Evolutionary conservation across 768 basidiomycete genomes (phyloP), one percentile per base, ranked within the genome.

Genomic region (Cyclocybe aegerita): DNA sequence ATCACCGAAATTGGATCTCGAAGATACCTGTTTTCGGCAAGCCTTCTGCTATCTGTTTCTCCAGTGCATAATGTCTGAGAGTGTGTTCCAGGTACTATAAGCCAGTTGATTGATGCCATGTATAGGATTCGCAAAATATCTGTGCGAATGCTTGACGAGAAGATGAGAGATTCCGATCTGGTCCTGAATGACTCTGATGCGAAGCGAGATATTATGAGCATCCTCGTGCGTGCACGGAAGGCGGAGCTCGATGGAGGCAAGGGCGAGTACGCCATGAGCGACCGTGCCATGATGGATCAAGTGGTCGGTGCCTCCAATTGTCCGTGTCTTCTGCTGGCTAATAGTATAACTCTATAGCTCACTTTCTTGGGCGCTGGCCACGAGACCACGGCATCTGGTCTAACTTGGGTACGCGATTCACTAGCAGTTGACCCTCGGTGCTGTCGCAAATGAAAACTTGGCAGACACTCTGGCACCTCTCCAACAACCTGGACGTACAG

Each of bases 151-250:
- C 66, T 79, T 5, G 58, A 60, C 33, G 69, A 74, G 50, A 75
- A 75, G 57, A 68, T 73, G 52, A 57, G 54, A 4, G 77, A 77
- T 14, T 60, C 69, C 10, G 50, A 54, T 32, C 51, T 73, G 9
- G 36, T 58, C 9, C 51, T 60, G 9, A 69, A 68, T 7, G 77
- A 77, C 42, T 66, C 56, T 11, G 64, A 66, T 32, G 65, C 68
- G 9, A 78, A 78, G 59, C 67, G 69, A 40, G 77, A 79, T 63
- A 76, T 80, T 33, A 79, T 79, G 78, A 73, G 68, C 45, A 59
- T 79, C 14, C 64, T 80, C 1, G 71, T 79, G 9, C 68, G 72
- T 17, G 73, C 76, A 8, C 65, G 75, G 15, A 72, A 70, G 50
- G 68, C 66, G 7, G 72, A 72, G 31, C 44, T 66, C 29, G 66